Evolutionary conservation across 202 grass and related monocot species (phyloP).

Genomic region (Alloteropsis angusta): DNA sequence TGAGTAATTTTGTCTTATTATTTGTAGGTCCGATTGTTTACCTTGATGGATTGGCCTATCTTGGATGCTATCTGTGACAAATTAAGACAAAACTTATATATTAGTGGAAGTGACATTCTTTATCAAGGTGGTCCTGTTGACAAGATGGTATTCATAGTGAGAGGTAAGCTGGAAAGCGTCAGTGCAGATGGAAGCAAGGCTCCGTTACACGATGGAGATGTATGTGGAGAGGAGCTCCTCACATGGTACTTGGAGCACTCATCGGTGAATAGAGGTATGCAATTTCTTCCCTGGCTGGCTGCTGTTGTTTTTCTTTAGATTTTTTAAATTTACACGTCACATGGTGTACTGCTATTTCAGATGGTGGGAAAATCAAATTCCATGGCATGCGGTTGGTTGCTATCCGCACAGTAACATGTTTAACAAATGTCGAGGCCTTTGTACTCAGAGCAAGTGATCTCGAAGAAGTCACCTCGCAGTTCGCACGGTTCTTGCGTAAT

Average conservation of each 20-base stretch:
- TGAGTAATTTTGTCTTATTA: not conserved
- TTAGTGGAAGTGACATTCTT: conserved; percentile 75
- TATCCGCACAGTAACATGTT: conserved; percentile 74
- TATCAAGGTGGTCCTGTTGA: conserved; percentile 74
- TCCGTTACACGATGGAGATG: conserved; percentile 71
- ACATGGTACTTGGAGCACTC: conserved; percentile 90
- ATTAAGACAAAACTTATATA: conserved; percentile 77
- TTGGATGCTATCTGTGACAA: conserved; percentile 90
- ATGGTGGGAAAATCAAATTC: conserved; percentile 59
- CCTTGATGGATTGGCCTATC: conserved; percentile 78
- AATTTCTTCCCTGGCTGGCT: not conserved
- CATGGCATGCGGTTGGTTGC: conserved; percentile 70
- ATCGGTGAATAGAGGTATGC: conserved; percentile 45
- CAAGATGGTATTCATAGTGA: conserved; percentile 92
- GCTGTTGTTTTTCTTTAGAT: not conserved
- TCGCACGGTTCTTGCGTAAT: conserved; percentile 72
- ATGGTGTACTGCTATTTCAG: conserved; percentile 26
- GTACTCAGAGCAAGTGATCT: conserved; percentile 73
- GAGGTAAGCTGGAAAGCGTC: conserved; percentile 85
- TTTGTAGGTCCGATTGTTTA: conserved; percentile 77
- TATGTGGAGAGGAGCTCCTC: conserved; percentile 93
- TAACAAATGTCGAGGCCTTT: conserved; percentile 96
- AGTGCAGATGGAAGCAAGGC: conserved; percentile 63
- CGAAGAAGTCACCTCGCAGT: conserved; percentile 68
- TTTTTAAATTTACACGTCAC: not conserved